These are phyloP conservation scores for Plasmodium ovale DNA, from an alignment of 169 alveolate species.

Conservation along the genomic window DNA sequence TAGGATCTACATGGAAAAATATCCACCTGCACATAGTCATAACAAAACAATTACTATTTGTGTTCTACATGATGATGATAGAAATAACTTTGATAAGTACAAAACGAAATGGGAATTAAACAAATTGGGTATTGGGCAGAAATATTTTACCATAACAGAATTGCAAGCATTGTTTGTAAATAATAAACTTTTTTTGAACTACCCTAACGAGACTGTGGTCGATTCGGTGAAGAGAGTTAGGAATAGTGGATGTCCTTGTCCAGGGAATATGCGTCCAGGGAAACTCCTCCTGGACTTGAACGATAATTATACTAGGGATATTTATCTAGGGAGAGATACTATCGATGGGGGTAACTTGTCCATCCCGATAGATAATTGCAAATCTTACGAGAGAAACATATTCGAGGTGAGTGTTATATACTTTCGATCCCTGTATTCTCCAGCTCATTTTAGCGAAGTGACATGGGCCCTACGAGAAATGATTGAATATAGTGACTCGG, in stretches of 20 bases:
- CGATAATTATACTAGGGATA: neutral
- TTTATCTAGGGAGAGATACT: neutral
- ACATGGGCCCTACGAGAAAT: conserved; percentile 84
- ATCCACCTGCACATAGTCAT: neutral
- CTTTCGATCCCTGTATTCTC: conserved; percentile 83
- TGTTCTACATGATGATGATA: conserved; percentile 20
- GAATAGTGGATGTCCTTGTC: neutral
- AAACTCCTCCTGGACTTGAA: conserved; percentile 26
- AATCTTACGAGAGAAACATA: neutral
- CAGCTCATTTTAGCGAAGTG: conserved; percentile 80
- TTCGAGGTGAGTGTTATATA: conserved; percentile 83
- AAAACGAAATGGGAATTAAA: conserved; percentile 18
- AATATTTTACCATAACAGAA: conserved; percentile 26
- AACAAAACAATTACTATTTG: neutral
- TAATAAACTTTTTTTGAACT: conserved; percentile 57
- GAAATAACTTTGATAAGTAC: conserved; percentile 36
- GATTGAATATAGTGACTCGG: conserved; percentile 85
- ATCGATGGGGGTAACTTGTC: neutral
- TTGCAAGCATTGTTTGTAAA: conserved; percentile 34
- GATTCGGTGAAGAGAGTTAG: conserved; percentile 26
- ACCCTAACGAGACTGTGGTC: conserved; percentile 8
- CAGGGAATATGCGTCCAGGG: conserved; percentile 8
- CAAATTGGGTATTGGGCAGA: conserved; percentile 11
- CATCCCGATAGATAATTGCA: neutral
- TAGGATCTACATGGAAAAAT: neutral